phyloP scores from a whole-genome alignment of 257 asterid genomes.

The Primulina huaijiensis region DNA sequence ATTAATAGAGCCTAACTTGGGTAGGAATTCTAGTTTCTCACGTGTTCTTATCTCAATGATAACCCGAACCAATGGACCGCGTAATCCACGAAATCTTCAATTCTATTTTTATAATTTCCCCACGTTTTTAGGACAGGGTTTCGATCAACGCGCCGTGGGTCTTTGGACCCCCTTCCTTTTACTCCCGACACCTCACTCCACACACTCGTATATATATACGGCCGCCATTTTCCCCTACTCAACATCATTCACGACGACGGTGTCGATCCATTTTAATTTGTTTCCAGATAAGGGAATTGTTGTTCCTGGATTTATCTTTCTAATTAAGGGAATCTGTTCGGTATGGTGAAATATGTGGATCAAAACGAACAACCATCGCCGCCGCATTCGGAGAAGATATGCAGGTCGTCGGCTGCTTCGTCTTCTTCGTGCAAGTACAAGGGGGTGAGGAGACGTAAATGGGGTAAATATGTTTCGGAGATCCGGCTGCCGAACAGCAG shows the following conservation, averaged over 20 bases:
- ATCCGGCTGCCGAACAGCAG: slow-evolving; percentile 26
- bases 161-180: not conserved
- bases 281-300: not conserved
- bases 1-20: too few relatives aligned
- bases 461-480: slow-evolving; percentile 34
- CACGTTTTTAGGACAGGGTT: not conserved
- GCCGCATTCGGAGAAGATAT: not conserved
- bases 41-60: too few relatives aligned
- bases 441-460: slow-evolving; percentile 29
- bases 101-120: not conserved
- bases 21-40: too few relatives aligned
- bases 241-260: not conserved
- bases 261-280: not conserved
- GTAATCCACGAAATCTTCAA: not conserved
- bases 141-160: not conserved
- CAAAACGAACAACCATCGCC: not conserved
- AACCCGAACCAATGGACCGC: not conserved
- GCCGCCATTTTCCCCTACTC: not conserved
- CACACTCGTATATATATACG: not conserved
- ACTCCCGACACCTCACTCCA: not conserved
- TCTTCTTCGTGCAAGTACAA: slow-evolving; percentile 13
- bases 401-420: not conserved
- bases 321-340: not conserved
- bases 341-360: slow-evolving; percentile 1
- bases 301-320: not conserved